These are phyloP conservation scores for Dianthus caryophyllus DNA, from an alignment of 148 eudicot species.

Conservation along the genomic window DNA sequence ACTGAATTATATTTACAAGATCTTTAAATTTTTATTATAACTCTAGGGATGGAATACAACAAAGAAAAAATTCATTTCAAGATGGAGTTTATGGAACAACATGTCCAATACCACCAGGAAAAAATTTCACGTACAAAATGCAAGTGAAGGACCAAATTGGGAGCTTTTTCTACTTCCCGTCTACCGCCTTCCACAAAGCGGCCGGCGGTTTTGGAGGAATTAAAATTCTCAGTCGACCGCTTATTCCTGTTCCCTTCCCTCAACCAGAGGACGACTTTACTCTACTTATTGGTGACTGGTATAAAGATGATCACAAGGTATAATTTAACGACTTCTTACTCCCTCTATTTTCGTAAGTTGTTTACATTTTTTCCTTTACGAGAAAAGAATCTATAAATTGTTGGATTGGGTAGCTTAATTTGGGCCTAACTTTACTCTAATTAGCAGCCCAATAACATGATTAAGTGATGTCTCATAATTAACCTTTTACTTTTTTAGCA, in stretches of 20 bases:
- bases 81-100: conserved; percentile 86
- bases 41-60: conserved; percentile 71
- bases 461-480: neutral
- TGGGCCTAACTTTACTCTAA: no score
- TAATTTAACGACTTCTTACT: neutral
- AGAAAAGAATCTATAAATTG: no score
- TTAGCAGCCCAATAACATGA: no score
- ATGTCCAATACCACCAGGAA: conserved; percentile 85
- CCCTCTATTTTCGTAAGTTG: no score
- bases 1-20: neutral
- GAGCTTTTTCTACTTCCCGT: conserved; percentile 76
- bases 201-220: conserved; percentile 85
- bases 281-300: conserved; percentile 75
- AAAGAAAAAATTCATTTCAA: conserved; percentile 66
- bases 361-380: no score
- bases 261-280: conserved; percentile 57
- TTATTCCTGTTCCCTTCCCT: conserved; percentile 74
- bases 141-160: conserved; percentile 92
- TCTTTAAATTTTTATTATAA: neutral
- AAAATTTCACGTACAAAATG: conserved; percentile 65
- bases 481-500: no score
- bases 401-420: no score
- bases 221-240: conserved; percentile 58
- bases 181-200: conserved; percentile 71
- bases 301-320: conserved; percentile 48